phyloP scores from a whole-genome alignment of 2,329 filamentous ascomycete genomes.

The Ceratocystis harringtonii region DNA sequence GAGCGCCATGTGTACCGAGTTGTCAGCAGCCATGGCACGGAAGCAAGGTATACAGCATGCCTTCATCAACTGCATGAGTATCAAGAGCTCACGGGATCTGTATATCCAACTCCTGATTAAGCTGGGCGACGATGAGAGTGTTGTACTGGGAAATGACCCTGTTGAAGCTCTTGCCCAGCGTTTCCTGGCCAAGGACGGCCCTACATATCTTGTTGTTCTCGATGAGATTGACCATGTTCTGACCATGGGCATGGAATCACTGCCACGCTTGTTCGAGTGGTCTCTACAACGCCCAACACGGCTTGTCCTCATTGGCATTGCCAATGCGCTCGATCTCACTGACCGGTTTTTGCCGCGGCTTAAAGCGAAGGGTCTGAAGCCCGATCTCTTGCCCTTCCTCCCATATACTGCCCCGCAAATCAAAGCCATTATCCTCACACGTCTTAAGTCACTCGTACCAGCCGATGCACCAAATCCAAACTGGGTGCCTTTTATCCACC shows the following conservation, averaged over 20 bases:
- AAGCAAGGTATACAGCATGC: slow-evolving; percentile 47
- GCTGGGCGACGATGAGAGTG: slow-evolving; percentile 35
- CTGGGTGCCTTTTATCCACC: slow-evolving; percentile 78
- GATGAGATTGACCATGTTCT: slow-evolving; percentile 94
- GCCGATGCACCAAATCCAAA: slow-evolving; percentile 36
- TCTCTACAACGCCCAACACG: slow-evolving; percentile 67
- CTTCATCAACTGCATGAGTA: slow-evolving; percentile 94
- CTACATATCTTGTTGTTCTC: slow-evolving; percentile 67
- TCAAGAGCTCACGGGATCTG: slow-evolving; percentile 75
- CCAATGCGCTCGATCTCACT: slow-evolving; percentile 88
- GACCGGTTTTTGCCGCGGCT: slow-evolving; percentile 87
- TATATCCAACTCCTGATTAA: slow-evolving; percentile 67
- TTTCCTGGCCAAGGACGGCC: slow-evolving; percentile 19
- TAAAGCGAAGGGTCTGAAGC: slow-evolving; percentile 84
- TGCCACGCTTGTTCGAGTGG: slow-evolving; percentile 96
- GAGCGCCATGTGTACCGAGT: slow-evolving; percentile 77
- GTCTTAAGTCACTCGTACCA: slow-evolving; percentile 60
- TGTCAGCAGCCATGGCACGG: slow-evolving; percentile 45
- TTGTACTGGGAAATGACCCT: slow-evolving; percentile 28
- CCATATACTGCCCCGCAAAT: slow-evolving; percentile 84
- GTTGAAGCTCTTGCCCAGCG: slow-evolving; percentile 9
- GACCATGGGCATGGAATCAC: slow-evolving; percentile 70
- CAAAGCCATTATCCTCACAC: slow-evolving; percentile 68
- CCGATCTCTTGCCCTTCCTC: slow-evolving; percentile 75
- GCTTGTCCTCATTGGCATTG: slow-evolving; percentile 78